Evolutionary conservation across 768 basidiomycete genomes (phyloP), one percentile per base, ranked within the genome.

Genomic region (Serendipita sp.): DNA sequence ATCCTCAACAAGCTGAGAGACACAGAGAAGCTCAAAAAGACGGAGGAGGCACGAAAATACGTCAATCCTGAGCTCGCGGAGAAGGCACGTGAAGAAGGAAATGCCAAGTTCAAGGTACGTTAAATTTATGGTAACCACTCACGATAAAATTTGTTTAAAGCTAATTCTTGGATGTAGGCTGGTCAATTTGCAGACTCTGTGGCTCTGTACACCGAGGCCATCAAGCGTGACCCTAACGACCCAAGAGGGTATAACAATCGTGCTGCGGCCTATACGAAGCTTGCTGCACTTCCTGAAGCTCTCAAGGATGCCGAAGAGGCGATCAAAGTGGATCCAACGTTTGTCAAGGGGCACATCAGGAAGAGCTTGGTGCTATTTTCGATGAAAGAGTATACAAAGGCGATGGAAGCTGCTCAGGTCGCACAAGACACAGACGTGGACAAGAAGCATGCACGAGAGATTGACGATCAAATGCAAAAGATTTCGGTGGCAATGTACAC

Each of bases 201-300:
- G 67, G 92, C 90, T 76, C 77, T 80, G 42, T 99, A 99, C 76
- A 81, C 88, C 41, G 96, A 99, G 75, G 88, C 91, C 65, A 96
- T 98, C 79, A 97, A 97, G 76, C 86, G 96, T 58, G 85, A 90
- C 69, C 95, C 96, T 43, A 72, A 74, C 41, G 96, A 99, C 70
- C 81, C 95, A 14, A 80, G 86, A 66, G 93, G 90, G 7, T 99
- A 97, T 77, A 98, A 95, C 73, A 99, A 99, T 76, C 86, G 96
- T 56, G 92, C 96, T n/a, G 87, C 92, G 30, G 94, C 92, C 24
- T 97, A 96, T 76, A 90, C 87, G 75, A 98, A 98, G 76, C 83
- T 99, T 42, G 81, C 81, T 44, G 96, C 96, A 1, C 74, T 98
- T 31, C 88, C 93, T 11, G 96, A 99, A 72, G 96, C 94, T 1